Evolutionary conservation across 805 yeast species (phyloP), one percentile per base, ranked within the genome.

Genomic region (Cyberlindnera suaveolens): DNA sequence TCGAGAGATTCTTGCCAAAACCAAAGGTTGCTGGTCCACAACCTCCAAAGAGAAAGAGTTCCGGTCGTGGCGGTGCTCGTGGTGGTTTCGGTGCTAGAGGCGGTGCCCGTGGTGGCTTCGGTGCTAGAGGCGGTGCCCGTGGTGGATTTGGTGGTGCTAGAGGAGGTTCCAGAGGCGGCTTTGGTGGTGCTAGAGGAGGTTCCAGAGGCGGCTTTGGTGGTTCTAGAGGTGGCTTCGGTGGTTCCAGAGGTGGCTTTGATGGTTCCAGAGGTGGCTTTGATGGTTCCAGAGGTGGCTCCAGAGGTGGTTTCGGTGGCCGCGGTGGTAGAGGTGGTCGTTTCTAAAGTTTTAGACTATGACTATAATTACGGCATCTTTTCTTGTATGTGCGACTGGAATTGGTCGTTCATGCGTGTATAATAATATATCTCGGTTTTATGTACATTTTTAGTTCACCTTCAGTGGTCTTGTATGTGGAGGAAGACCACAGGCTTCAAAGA

Each of bases 1-100:
- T 93, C 52, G 99, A 93, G 60, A 82, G 99, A 72, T 93, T 93
- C 72, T 74, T 93, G 66, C 99, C 99, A 52, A 88, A 91, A 71
- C 96, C 99, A 40, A 87, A 87, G 72, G 82, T 77, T 44, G 78
- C 78, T 38, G 91, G 90, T 34, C 93, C 96, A 51, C 84, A 83
- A 62, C 82, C 85, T 54, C 78, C 84, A 64, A 82, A 73, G 69
- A 81, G 78, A 72, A 73, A 81, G 66, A 71, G 78, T 35, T 72
- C 77, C 46, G 78, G 80, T 47, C 76, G 77, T 36, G 47, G 66
- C 36, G 60, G 67, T 41, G 65, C 45, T 33, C 35, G 52, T 17
- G 53, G 70, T 43, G 58, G 67, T 23, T 50, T 49, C 34, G 58
- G 54, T 29, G 52, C 46, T 39, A 32, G 41, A 19, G 51, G 53